Conservation (phyloP, 768 basidiomycete genomes). For the Mycena polygramma region DNA sequence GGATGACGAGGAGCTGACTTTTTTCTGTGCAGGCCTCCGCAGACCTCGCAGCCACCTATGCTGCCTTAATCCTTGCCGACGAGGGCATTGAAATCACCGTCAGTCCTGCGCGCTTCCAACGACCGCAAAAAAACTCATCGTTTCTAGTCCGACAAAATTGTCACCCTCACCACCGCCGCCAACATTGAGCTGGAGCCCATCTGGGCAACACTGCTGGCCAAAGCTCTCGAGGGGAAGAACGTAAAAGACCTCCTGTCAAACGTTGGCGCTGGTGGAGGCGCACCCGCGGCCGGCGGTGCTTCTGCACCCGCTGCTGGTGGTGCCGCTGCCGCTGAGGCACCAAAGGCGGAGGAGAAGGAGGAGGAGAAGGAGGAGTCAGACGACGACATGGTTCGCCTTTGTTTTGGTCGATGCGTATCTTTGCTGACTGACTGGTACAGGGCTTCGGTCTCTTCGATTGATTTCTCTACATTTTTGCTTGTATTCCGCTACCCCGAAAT, state of each 20-base stretch:
- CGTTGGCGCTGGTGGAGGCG: conserved; percentile 94
- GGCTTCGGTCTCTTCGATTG: conserved; percentile 98
- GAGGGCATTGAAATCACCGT: conserved; percentile 98
- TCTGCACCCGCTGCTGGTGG: conserved; percentile 66
- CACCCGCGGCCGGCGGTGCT: conserved; percentile 73
- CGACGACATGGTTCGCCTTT: conserved; percentile 84
- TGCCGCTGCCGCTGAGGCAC: conserved; percentile 77
- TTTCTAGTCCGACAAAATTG: conserved; percentile 90
- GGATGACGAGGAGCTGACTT: conserved; percentile 37
- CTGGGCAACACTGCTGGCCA: conserved; percentile 97
- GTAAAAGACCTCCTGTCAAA: conserved; percentile 95
- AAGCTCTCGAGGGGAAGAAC: conserved; percentile 98
- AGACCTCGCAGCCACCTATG: conserved; percentile 96
- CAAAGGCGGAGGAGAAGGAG: conserved; percentile 85
- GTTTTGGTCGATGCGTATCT: background rate
- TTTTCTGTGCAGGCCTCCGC: conserved; percentile 54
- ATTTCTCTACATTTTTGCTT: conserved; percentile 45
- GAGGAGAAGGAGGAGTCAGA: conserved; percentile 92
- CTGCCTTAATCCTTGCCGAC: conserved; percentile 98
- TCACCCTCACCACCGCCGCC: conserved; percentile 87
- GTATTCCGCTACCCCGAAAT: conserved; percentile 28
- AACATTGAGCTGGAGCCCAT: conserved; percentile 92
- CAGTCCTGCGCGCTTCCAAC: conserved; percentile 51
- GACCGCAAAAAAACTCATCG: conserved; percentile 10
- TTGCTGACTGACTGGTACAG: conserved; percentile 51